Evolutionary conservation across 495 filamentous ascomycete genomes (phyloP), one percentile per base, ranked within the genome.

Genomic region (Glonium stellatum): DNA sequence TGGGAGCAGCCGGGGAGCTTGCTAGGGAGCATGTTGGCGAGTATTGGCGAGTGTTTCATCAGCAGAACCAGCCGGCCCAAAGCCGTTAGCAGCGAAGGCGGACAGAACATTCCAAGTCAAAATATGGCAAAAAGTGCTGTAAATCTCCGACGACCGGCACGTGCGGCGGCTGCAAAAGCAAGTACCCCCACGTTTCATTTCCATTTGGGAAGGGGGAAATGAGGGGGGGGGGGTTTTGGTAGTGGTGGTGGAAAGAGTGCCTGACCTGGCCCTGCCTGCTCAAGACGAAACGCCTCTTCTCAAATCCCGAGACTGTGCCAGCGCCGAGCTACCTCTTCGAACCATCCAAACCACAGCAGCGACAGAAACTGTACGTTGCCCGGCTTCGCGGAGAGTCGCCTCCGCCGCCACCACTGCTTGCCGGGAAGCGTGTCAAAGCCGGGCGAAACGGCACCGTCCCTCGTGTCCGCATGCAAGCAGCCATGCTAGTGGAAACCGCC

Each of bases 381-480:
- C 39, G 39, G 39, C 12, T 44, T 44, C 39, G 39, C 39, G 39
- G 10, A 44, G 39, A 18, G 39, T 44, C 13, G 12, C 18, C 39
- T 39, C 36, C 36, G 36, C 36, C 15, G 36, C 15, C 36, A 39
- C 27, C 56, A 50, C 8, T 13, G 35, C 60, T 52, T 39, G 36
- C 15, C 36, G 36, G 36, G 15, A 39, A 39, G 36, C 36, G 36
- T 15, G 36, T 39, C 36, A 39, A 39, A 15, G 44, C 58, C 42
- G 55, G 50, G 23, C 9, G 54, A 18, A 18, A 21, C 54, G 60
- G 31, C 59, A 15, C 22, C 23, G 19, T 42, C 39, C n/a, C 61
- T 55, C 58, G n/a, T 51, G 58, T 61, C 53, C 27, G 58, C 58
- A 61, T 65, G 34, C 63, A 42, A 58, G 54, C 57, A 53, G 53